These are phyloP conservation scores for Rhizophagus prolifer DNA, from an alignment of 192 early-diverging fungal genomes.

Conservation along the genomic window DNA sequence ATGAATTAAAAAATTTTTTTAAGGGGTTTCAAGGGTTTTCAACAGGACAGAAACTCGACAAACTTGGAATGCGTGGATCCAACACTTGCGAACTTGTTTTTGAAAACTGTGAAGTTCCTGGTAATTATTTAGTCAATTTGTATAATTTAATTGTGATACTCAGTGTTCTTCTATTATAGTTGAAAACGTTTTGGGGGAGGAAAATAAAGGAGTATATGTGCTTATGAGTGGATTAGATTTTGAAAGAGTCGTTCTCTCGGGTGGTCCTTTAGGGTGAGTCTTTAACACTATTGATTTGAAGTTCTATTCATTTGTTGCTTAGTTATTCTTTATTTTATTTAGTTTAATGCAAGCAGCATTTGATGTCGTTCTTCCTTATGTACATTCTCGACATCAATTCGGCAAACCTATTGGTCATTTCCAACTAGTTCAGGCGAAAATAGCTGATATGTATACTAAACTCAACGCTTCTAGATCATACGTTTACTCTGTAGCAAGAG, in stretches of 20 bases:
- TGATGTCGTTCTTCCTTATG: constrained; percentile 82
- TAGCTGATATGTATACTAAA: constrained; percentile 98
- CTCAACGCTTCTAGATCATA: constrained; percentile 86
- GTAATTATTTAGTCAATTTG: constrained; percentile 24
- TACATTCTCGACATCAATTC: constrained; percentile 88
- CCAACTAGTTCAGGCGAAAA: constrained; percentile 91
- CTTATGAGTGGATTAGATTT: constrained; percentile 93
- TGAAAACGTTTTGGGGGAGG: constrained; percentile 84
- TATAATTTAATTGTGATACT: neutral
- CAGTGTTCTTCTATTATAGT: constrained; percentile 30
- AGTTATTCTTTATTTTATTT: constrained; percentile 7
- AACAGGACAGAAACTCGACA: constrained; percentile 86
- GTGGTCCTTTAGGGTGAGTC: constrained; percentile 78
- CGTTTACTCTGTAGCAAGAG: constrained; percentile 86
- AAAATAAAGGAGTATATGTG: constrained; percentile 90
- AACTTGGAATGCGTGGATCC: constrained; percentile 94
- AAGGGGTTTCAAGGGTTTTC: constrained; percentile 81
- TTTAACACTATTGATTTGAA: neutral
- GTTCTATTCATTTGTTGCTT: neutral
- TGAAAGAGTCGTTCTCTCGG: constrained; percentile 87
- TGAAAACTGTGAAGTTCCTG: constrained; percentile 89
- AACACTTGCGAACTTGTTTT: constrained; percentile 96
- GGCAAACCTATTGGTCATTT: constrained; percentile 81
- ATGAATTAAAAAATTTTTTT: neutral
- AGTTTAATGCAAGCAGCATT: constrained; percentile 86